A percentile compares a stretch with the other conserved stretches of the same genome.
Evolutionary conservation across 2,329 filamentous ascomycete genomes (phyloP).

Genomic region (Xylaria sp.): DNA sequence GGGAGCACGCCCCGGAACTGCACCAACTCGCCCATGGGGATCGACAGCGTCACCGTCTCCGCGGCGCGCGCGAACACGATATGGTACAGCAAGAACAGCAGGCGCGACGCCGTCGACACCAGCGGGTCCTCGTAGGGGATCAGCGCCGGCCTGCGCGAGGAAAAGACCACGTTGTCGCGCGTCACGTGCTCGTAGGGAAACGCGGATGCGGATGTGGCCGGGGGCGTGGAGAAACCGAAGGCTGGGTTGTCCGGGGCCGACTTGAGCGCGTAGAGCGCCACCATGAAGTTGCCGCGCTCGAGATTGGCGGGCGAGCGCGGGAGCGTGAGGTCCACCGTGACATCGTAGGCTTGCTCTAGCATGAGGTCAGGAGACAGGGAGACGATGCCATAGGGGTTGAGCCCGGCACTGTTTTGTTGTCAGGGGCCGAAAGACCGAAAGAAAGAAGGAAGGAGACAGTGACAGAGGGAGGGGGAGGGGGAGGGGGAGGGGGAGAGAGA

Average conservation of each 20-base stretch:
- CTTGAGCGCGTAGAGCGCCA: conserved; percentile 77
- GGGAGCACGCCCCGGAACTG: conserved; percentile 67
- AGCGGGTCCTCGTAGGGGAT: conserved; percentile 82
- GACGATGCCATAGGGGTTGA: conserved; percentile 65
- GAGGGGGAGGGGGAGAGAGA: neutral
- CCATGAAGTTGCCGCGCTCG: conserved; percentile 91
- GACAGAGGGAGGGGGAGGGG: too few relatives aligned
- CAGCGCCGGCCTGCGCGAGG: conserved; percentile 78
- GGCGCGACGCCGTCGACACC: conserved; percentile 69
- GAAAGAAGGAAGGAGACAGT: too few relatives aligned
- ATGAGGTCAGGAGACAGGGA: conserved; percentile 67
- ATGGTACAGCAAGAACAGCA: conserved; percentile 75
- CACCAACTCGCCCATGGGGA: conserved; percentile 80
- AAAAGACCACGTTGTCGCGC: conserved; percentile 62
- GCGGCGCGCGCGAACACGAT: conserved; percentile 71
- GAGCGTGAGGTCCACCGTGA: conserved; percentile 78
- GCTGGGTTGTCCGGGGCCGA: conserved; percentile 52
- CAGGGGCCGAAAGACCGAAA: neutral
- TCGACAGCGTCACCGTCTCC: conserved; percentile 71
- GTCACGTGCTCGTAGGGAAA: conserved; percentile 53
- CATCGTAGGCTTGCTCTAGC: conserved; percentile 83
- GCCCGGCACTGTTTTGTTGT: conserved; percentile 54
- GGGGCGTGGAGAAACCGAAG: conserved; percentile 40
- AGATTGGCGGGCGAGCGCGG: conserved; percentile 83
- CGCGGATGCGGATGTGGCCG: neutral